Base-by-base conservation (phyloP, 192 early-diverging fungal genomes). In the Helicostylum pulchrum region DNA sequence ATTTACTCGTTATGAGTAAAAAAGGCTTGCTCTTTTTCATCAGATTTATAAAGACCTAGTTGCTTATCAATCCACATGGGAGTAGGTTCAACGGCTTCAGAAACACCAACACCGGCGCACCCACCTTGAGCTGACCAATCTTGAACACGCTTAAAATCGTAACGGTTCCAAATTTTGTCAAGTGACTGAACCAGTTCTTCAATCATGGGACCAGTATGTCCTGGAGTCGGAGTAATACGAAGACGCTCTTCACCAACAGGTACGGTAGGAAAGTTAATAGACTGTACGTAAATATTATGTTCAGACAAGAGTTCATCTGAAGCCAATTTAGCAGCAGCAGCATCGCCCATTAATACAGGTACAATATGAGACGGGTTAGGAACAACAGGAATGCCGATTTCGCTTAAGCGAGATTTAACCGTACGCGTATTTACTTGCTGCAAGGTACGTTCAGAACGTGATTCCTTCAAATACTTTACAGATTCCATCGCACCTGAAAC, bases 331-430 rank as follows among this genome's bases (percentile, higher is more conserved):
- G 91, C 91, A 59, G 84, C 83, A 65, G 95, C 95, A 58, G 97
- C 97, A 72, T 99, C 93, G 53, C 97, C 97, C 19, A 99, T 88
- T 53, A 99, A 87, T 21, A 99, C 93, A 21, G 97, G 97, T 50
- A 99, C 97, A 79, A 99, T 99, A 77, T 99, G 97, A 70, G 93
- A 95, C 20, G 97, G 97, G 79, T 99, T 99, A 70, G 97, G 97
- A 45, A 96, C 85, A 15, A 97, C 97, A 20, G 97, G 97, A 67
- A 99, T 96, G 57, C 90, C 94, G 21, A 92, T 79, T 15, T 82
- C 75, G 44, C 80, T 86, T 62, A 99, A 74, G 19, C 84, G 87
- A 31, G 80, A 72, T 83, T 99, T 99, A 63, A 99, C 86, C 48
- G 82, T 71, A 44, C 93, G 90, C 65, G 89, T 94, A 78, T 99